Evolutionary conservation across 2,329 filamentous ascomycete genomes (phyloP).

Genomic region (Pseudomassariella vexata): DNA sequence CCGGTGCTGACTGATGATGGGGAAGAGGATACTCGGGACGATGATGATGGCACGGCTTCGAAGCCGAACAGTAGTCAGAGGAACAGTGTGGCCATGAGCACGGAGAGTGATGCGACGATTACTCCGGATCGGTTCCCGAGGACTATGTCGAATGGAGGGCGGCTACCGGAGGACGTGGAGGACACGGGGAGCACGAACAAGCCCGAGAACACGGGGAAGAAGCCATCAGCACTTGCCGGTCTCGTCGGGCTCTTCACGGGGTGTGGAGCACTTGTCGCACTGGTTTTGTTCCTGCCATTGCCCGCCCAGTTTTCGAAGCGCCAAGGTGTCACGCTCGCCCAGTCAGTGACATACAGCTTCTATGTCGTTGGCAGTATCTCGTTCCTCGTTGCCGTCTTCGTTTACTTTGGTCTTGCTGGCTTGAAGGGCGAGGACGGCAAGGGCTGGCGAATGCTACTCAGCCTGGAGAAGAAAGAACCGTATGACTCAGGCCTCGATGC

Average conservation of each 20-base stretch:
- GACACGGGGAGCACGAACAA: slow-evolving; percentile 9
- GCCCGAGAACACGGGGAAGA: slow-evolving; percentile 27
- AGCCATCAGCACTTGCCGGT: slow-evolving; percentile 65
- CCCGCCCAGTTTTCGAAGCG: slow-evolving; percentile 71
- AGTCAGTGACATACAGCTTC: slow-evolving; percentile 78
- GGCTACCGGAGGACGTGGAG: slow-evolving; percentile 9
- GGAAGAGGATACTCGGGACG: slow-evolving; percentile 17
- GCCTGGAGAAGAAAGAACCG: slow-evolving; percentile 20
- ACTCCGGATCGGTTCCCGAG: slow-evolving; percentile 57
- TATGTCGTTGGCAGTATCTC: slow-evolving; percentile 77
- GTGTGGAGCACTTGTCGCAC: slow-evolving; percentile 79
- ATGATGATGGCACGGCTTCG: slow-evolving; percentile 15
- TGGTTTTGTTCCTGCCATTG: slow-evolving; percentile 78
- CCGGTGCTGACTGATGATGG: slow-evolving; percentile 56
- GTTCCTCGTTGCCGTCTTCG: slow-evolving; percentile 65
- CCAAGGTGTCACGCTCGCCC: slow-evolving; percentile 63
- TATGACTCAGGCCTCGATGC: slow-evolving; percentile 1
- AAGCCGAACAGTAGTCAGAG: slow-evolving; percentile 35
- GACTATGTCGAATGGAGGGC: slow-evolving; percentile 24
- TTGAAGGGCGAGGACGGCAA: slow-evolving; percentile 72
- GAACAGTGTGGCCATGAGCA: slow-evolving; percentile 58
- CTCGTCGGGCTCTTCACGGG: slow-evolving; percentile 91
- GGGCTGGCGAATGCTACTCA: slow-evolving; percentile 57
- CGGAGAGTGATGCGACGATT: slow-evolving; percentile 70
- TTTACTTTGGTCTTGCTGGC: slow-evolving; percentile 69